Evolutionary conservation across 2,329 filamentous ascomycete genomes (phyloP).

Genomic region (Pyrenophora tritici-repentis): DNA sequence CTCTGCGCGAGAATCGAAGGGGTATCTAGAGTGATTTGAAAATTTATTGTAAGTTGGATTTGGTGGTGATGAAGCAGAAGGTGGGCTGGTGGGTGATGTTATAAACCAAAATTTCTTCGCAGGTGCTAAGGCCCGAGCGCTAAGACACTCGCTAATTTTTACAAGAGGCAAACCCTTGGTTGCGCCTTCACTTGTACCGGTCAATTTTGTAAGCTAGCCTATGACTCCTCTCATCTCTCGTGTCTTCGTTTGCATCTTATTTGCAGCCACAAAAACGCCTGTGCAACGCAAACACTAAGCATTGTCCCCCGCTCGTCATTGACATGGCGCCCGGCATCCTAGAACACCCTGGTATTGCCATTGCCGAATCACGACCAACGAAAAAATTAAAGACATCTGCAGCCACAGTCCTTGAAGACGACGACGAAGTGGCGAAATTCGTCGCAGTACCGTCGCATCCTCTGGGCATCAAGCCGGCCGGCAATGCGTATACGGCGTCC

Average conservation of each 20-base stretch:
- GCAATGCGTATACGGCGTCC: constrained; percentile 74
- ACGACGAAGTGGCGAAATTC: constrained; percentile 52
- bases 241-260: constrained; percentile 8
- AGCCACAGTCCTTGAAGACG: constrained; percentile 26
- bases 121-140: constrained; percentile 20
- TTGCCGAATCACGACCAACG: constrained; percentile 40
- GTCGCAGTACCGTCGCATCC: constrained; percentile 75
- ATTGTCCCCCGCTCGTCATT: constrained; percentile 9
- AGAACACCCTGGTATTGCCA: constrained; percentile 26
- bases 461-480: constrained; percentile 81
- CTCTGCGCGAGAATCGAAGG: constrained; percentile 52
- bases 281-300: constrained; percentile 12
- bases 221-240: constrained; percentile 17
- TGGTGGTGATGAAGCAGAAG: constrained; percentile 35
- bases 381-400: constrained; percentile 43
- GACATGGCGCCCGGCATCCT: constrained; percentile 44
- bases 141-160: constrained; percentile 6
- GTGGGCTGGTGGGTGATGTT: constrained; percentile 22
- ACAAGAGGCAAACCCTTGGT: constrained; percentile 5
- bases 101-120: constrained; percentile 20
- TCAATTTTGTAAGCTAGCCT: constrained; percentile 1
- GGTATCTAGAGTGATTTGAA: constrained; percentile 48
- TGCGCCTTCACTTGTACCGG: constrained; percentile 18
- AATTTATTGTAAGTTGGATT: constrained; percentile 30
- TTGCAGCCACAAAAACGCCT: constrained; percentile 9